A percentile compares a stretch with the other conserved stretches of the same genome.
phyloP scores from a whole-genome alignment of 805 yeast genomes.

The Metschnikowia koreensis region DNA sequence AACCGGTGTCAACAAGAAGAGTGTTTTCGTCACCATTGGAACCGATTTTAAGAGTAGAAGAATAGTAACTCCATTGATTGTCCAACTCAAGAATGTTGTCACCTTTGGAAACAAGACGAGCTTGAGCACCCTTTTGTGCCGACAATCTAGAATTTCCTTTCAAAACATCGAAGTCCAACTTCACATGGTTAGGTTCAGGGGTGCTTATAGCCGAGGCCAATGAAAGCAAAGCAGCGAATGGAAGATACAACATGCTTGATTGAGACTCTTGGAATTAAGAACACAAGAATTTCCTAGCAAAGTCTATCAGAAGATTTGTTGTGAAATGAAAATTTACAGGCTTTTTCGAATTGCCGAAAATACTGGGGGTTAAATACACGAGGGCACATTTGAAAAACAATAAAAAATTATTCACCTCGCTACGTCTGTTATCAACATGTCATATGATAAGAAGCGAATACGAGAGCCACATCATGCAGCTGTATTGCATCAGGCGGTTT shows the following conservation, averaged over 20 bases:
- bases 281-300: neutral
- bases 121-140: conserved; percentile 2
- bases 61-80: conserved; percentile 13
- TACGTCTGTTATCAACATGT: neutral
- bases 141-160: conserved; percentile 9
- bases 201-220: conserved; percentile 8
- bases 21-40: conserved; percentile 20
- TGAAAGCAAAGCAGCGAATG: conserved; percentile 3
- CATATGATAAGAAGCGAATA: neutral
- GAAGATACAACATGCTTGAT: conserved; percentile 1
- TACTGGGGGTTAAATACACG: too few relatives aligned
- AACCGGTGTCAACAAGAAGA: conserved; percentile 44
- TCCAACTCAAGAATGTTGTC: conserved; percentile 9
- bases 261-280: neutral
- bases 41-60: conserved; percentile 14
- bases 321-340: neutral
- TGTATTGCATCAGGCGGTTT: neutral
- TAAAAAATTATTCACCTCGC: neutral
- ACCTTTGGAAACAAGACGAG: conserved; percentile 6
- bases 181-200: conserved; percentile 3
- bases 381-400: too few relatives aligned
- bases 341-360: too few relatives aligned
- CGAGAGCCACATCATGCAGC: neutral
- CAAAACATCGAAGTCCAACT: conserved; percentile 14
- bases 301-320: neutral